Evolutionary conservation across 192 early-diverging fungal species (phyloP).

Genomic region (Backusella morwellensis): DNA sequence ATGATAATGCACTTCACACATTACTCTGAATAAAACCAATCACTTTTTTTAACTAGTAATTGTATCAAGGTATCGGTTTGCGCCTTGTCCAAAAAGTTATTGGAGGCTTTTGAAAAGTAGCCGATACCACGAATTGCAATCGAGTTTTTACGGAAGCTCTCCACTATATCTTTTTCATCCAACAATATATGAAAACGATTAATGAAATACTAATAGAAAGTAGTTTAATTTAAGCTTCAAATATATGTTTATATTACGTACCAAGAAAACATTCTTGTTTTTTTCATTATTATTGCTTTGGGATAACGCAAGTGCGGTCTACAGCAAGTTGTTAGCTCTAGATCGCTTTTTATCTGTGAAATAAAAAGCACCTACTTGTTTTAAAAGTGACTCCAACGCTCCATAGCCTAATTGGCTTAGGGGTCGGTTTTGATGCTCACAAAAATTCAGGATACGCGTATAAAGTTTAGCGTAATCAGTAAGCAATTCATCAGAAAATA

Average conservation of each 20-base stretch:
- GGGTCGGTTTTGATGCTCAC: conserved; percentile 34
- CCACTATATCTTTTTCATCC: conserved; percentile 28
- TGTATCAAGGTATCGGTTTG: conserved; percentile 44
- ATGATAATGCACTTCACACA: neutral
- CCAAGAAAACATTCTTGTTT: neutral
- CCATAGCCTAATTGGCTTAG: conserved; percentile 35
- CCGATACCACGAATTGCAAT: conserved; percentile 71
- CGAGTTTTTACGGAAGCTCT: conserved; percentile 49
- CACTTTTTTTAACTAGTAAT: conserved; percentile 46
- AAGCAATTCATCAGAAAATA: conserved; percentile 34
- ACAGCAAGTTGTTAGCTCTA: neutral
- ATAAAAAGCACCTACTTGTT: conserved; percentile 22
- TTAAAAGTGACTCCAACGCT: conserved; percentile 37
- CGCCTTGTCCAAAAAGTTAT: conserved; percentile 40
- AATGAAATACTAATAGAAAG: conserved; percentile 42
- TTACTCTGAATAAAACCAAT: conserved; percentile 56
- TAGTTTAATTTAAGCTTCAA: neutral
- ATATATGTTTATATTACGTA: neutral
- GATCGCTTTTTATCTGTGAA: neutral
- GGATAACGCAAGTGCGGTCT: neutral
- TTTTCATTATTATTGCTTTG: neutral
- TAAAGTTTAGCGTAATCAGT: conserved; percentile 34
- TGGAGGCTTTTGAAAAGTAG: conserved; percentile 61
- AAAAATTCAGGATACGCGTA: conserved; percentile 23
- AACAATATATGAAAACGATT: conserved; percentile 41